Evolutionary conservation across 1,139 yeast genomes (phyloP).

Genomic region (Candida labiduridarum): DNA sequence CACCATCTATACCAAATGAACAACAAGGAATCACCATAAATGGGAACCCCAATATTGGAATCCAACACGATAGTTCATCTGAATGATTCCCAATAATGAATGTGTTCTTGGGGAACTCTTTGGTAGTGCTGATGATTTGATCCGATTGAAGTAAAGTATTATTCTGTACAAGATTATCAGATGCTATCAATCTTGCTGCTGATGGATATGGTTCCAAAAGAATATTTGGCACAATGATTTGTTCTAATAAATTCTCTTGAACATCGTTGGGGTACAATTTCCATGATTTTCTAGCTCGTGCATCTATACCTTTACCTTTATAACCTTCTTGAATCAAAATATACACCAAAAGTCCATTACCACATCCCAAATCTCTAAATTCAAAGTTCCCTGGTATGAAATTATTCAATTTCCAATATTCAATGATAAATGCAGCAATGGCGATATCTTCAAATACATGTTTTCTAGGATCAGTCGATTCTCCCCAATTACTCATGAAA

Average conservation of each 20-base stretch:
- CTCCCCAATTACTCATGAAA: constrained; percentile 85
- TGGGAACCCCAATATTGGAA: constrained; percentile 83
- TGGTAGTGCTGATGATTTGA: constrained; percentile 61
- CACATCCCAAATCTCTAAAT: constrained; percentile 93
- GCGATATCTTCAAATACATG: constrained; percentile 97
- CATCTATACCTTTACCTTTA: constrained; percentile 85
- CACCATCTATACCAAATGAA: constrained; percentile 83
- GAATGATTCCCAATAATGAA: constrained; percentile 94
- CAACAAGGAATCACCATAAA: constrained; percentile 95
- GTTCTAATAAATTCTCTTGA: constrained; percentile 62
- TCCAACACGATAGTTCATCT: constrained; percentile 95
- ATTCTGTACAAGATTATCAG: constrained; percentile 56
- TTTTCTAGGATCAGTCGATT: constrained; percentile 90
- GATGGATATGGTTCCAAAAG: constrained; percentile 71
- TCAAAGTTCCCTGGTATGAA: constrained; percentile 56
- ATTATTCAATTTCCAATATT: constrained; percentile 66
- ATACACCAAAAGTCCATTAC: constrained; percentile 86
- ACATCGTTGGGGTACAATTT: constrained; percentile 63
- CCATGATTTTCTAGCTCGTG: constrained; percentile 91
- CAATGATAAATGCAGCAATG: constrained; percentile 93
- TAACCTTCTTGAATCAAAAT: constrained; percentile 79
- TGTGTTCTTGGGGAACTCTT: constrained; percentile 67
- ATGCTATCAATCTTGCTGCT: constrained; percentile 48
- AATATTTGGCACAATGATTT: constrained; percentile 76
- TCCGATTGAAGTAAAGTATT: constrained; percentile 55